Evolutionary conservation across 495 filamentous ascomycete species (phyloP).

Genomic region (Lepidopterella palustris): DNA sequence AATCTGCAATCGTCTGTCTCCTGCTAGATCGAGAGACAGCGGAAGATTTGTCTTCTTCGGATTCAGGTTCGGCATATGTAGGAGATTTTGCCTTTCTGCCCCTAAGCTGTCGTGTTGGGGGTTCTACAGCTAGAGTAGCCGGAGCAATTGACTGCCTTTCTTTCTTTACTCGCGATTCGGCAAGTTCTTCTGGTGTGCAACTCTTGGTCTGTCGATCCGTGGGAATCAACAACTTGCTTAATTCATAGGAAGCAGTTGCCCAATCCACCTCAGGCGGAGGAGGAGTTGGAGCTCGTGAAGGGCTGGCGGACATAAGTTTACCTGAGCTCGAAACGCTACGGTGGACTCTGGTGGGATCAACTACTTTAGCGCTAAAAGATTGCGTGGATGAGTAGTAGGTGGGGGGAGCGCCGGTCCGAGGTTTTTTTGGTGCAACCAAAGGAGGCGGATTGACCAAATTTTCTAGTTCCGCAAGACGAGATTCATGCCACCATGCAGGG

Average conservation of each 20-base stretch:
- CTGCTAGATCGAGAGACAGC: slow-evolving; percentile 46
- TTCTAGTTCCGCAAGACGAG: slow-evolving; percentile 61
- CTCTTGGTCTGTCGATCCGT: slow-evolving; percentile 61
- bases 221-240: slow-evolving; percentile 79
- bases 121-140: slow-evolving; percentile 34
- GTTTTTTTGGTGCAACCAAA: slow-evolving; percentile 45
- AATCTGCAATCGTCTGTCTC: slow-evolving; percentile 59
- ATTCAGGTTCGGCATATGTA: slow-evolving; percentile 42
- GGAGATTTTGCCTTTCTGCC: slow-evolving; percentile 56
- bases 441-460: slow-evolving; percentile 45
- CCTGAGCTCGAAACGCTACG: slow-evolving; percentile 41
- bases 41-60: slow-evolving; percentile 45
- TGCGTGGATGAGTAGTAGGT: slow-evolving; percentile 71
- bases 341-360: slow-evolving; percentile 51
- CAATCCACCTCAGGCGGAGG: slow-evolving; percentile 75
- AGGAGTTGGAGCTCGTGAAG: slow-evolving; percentile 45
- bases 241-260: slow-evolving; percentile 71
- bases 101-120: slow-evolving; percentile 57
- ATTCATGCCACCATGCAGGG: slow-evolving; percentile 69
- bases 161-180: slow-evolving; percentile 44
- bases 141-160: slow-evolving; percentile 53
- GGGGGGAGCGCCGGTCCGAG: slow-evolving; percentile 47
- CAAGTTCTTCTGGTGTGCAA: slow-evolving; percentile 67
- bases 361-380: slow-evolving; percentile 69
- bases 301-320: slow-evolving; percentile 24